Percentiles rank a stretch among this genome's conserved stretches.
phyloP scores from a whole-genome alignment of 441 rosid genomes.

The Biscutella auriculata region DNA sequence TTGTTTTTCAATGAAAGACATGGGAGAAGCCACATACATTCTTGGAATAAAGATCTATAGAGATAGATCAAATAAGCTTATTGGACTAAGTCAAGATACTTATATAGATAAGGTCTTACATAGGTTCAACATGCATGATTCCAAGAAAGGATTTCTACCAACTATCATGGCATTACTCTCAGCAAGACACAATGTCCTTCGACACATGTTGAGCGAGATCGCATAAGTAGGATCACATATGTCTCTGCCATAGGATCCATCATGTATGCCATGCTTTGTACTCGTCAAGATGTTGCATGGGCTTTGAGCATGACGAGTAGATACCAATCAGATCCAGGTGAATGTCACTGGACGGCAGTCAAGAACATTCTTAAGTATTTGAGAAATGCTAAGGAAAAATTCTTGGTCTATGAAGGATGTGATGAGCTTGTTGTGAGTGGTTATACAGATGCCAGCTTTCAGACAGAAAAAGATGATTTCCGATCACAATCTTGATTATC shows the following conservation, averaged over 20 bases:
- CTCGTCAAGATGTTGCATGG: too few relatives aligned
- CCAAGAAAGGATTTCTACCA: too few relatives aligned
- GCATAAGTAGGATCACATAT: too few relatives aligned
- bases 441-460: neutral
- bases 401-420: neutral
- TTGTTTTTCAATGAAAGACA: neutral
- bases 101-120: too few relatives aligned
- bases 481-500: neutral
- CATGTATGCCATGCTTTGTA: too few relatives aligned
- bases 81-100: too few relatives aligned
- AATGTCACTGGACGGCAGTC: neutral
- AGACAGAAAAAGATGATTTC: neutral
- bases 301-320: neutral
- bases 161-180: too few relatives aligned
- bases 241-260: too few relatives aligned
- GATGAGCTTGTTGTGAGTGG: neutral
- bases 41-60: neutral
- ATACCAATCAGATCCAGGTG: neutral
- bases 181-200: too few relatives aligned
- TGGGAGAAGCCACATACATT: neutral
- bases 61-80: too few relatives aligned
- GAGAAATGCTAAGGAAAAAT: neutral
- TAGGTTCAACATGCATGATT: too few relatives aligned
- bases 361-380: constrained; percentile 2
- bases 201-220: too few relatives aligned